Evolutionary conservation across 345 rosid genomes (phyloP).

Genomic region (Laguncularia racemosa): DNA sequence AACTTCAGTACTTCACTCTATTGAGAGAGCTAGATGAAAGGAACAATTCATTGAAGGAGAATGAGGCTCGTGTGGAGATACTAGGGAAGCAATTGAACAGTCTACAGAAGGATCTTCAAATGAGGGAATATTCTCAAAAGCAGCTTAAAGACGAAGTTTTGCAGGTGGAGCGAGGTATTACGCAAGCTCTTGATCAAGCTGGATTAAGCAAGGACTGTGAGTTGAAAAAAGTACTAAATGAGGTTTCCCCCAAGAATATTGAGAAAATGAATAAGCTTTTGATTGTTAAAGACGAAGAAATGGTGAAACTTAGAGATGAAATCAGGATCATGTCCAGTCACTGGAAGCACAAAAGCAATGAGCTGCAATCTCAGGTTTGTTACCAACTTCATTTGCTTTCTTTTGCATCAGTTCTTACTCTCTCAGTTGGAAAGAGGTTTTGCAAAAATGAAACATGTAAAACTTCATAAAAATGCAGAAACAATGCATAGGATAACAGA

Average conservation of each 20-base stretch:
- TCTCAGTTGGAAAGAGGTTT: too few relatives aligned
- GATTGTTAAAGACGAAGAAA: conserved; percentile 58
- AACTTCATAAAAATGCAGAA: too few relatives aligned
- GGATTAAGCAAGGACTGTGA: conserved; percentile 49
- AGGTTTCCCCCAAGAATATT: conserved; percentile 60
- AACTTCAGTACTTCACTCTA: too few relatives aligned
- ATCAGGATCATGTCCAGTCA: conserved; percentile 69
- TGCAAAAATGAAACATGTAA: too few relatives aligned
- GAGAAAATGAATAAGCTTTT: conserved; percentile 55
- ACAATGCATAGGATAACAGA: too few relatives aligned
- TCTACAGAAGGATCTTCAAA: conserved; percentile 62
- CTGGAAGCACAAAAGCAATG: conserved; percentile 79
- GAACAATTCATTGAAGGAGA: too few relatives aligned
- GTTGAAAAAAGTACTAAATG: conserved; percentile 44
- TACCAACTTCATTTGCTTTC: background rate
- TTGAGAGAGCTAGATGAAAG: too few relatives aligned
- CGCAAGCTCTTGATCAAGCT: conserved; percentile 48
- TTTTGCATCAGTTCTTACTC: too few relatives aligned
- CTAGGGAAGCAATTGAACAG: conserved; percentile 52
- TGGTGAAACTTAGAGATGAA: conserved; percentile 66
- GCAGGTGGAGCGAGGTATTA: conserved; percentile 61
- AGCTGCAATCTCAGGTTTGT: conserved; percentile 71
- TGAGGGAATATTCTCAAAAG: conserved; percentile 68
- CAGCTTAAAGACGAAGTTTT: conserved; percentile 70
- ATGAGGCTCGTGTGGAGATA: conserved; percentile 4